A percentile compares a stretch with the other conserved stretches of the same genome.
Evolutionary conservation across 148 eudicot species (phyloP).

Genomic region (Vaccinium myrtillus): DNA sequence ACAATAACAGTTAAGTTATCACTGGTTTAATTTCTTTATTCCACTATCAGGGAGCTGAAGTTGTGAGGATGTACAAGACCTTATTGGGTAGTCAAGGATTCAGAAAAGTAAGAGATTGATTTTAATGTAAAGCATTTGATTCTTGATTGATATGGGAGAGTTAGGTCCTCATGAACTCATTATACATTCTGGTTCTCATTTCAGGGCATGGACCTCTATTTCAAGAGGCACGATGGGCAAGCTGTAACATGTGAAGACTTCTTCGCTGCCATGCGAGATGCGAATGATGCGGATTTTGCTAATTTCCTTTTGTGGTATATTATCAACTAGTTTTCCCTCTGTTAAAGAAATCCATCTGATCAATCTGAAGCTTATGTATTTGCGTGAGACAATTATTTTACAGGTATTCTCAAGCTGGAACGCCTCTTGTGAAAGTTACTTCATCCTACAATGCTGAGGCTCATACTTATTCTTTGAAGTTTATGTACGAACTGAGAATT

Average conservation of each 20-base stretch:
- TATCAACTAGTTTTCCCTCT: not conserved
- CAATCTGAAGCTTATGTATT: conserved; percentile 18
- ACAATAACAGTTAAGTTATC: not conserved
- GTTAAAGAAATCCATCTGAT: not conserved
- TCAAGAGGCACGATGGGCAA: conserved; percentile 97
- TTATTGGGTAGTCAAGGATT: conserved; percentile 84
- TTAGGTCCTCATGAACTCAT: not conserved
- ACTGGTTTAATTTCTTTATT: not conserved
- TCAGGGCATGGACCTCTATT: conserved; percentile 96
- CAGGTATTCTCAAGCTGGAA: conserved; percentile 99
- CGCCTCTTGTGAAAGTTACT: conserved; percentile 74
- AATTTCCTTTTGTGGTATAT: conserved; percentile 84
- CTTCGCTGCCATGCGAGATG: conserved; percentile 96
- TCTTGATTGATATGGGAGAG: not conserved
- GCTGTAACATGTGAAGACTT: conserved; percentile 99
- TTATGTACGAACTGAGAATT: conserved; percentile 45
- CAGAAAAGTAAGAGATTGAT: conserved; percentile 55
- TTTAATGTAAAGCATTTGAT: not conserved
- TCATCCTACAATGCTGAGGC: conserved; percentile 75
- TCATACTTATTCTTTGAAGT: conserved; percentile 67
- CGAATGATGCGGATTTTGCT: conserved; percentile 87
- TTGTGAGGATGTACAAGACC: conserved; percentile 99
- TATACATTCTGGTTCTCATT: conserved; percentile 3
- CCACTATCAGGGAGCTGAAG: conserved; percentile 86
- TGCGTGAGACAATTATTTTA: conserved; percentile 1